Percentiles rank a stretch among this genome's conserved stretches.
phyloP scores from a whole-genome alignment of 192 early-diverging fungal species.

The Coemansia sp. region DNA sequence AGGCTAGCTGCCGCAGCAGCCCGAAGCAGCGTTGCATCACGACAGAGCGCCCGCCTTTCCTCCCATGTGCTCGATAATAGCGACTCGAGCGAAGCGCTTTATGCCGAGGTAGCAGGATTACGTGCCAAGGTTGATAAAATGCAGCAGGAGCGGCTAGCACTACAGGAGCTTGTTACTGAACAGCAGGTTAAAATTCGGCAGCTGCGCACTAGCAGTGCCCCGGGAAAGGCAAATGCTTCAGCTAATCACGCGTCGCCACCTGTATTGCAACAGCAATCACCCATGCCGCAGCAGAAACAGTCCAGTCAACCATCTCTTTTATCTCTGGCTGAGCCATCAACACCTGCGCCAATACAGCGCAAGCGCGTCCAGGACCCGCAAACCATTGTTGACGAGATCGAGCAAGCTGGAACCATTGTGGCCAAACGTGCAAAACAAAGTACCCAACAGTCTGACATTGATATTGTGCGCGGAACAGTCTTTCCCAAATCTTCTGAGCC shows the following conservation, averaged over 20 bases:
- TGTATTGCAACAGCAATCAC: background rate
- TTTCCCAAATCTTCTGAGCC: background rate
- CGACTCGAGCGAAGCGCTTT: conserved; percentile 22
- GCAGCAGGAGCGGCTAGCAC: conserved; percentile 32
- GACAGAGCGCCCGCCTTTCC: background rate
- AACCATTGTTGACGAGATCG: background rate
- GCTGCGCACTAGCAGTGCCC: conserved; percentile 17
- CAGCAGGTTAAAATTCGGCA: conserved; percentile 45
- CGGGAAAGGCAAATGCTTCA: background rate
- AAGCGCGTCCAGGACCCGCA: conserved; percentile 9
- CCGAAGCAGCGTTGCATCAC: no score
- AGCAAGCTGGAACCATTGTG: conserved; percentile 4
- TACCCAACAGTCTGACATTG: background rate
- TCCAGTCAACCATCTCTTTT: no score
- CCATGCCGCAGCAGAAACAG: background rate
- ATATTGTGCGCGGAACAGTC: background rate
- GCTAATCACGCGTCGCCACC: background rate
- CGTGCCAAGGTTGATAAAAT: conserved; percentile 30
- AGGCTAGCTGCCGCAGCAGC: no score
- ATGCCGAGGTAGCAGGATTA: conserved; percentile 34
- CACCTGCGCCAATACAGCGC: conserved; percentile 10
- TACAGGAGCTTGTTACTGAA: conserved; percentile 49
- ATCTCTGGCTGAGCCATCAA: background rate
- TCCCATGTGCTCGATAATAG: background rate
- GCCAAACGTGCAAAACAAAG: conserved; percentile 4